Base-by-base conservation (phyloP, 176 grass and related monocot species). In the Pontederia paniculata region DNA sequence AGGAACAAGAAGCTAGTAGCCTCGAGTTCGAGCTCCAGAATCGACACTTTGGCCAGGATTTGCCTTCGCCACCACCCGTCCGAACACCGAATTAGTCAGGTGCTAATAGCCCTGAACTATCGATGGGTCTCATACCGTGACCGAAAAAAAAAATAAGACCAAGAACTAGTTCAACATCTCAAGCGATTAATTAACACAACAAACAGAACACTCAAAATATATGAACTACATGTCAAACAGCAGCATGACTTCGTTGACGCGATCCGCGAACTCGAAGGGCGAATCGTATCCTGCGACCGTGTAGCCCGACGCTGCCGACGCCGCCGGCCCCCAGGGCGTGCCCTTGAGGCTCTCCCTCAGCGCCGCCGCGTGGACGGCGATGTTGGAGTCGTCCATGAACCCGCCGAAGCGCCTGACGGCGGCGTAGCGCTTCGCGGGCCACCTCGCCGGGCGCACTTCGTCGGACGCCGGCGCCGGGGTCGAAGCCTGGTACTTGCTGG, bases 351-450 rank as follows among this genome's bases (percentile, higher is more conserved):
- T 52, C 50, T 52, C 18, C 50, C 50, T 52, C 12, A 52, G 13
- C 18, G 9, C 14, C 18, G 50, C 50, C 4, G 50, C 50, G 4
- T 52, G n/a, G n/a, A n/a, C 50, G 15, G 50, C 50, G 18, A 52
- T 18, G 50, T 52, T 52, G 15, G 50, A 52, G 50, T 52, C 50
- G 18, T 52, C 50, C 50, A 52, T 52, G 50, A 52, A 52, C 9
- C 50, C 50, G 9, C 50, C 50, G 19, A 52, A 52, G 16, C 50
- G 50, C 50, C 50, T 52, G 19, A 52, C 50, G 5, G 50, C 50
- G 19, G 50, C 50, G 19, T 52, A 52, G 19, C 50, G 16, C 19
- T 52, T 16, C 50, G 16, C 9, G 9, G 50, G 50, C 50, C 50
- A 52, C 10, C 16, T 52, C 16, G 9, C 50, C 9, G 50, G 50